Conservation (phyloP, 1,139 yeast genomes). For the Torulaspora pretoriensis region DNA sequence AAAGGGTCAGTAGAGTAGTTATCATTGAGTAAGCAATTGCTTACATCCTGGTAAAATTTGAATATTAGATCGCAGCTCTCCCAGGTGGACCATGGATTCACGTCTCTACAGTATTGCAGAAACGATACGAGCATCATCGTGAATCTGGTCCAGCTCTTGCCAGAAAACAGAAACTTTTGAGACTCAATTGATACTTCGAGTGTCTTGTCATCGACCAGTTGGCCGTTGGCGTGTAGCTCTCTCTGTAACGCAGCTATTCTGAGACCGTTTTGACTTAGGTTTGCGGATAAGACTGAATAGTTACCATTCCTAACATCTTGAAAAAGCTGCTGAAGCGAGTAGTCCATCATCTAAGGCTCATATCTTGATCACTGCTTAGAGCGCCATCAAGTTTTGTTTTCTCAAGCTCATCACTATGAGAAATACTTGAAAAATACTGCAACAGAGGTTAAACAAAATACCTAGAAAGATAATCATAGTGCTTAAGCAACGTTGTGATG, state of each 20-base stretch:
- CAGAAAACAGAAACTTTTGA: conserved; percentile 20
- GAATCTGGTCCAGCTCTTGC: conserved; percentile 31
- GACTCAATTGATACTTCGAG: conserved; percentile 26
- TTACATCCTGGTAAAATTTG: conserved; percentile 30
- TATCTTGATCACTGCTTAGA: neutral
- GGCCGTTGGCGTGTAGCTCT: conserved; percentile 17
- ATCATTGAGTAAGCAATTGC: conserved; percentile 32
- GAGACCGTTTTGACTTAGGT: conserved; percentile 25
- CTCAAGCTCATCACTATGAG: neutral
- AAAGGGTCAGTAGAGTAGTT: conserved; percentile 29
- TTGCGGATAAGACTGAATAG: conserved; percentile 12
- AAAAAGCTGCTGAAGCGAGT: conserved; percentile 14
- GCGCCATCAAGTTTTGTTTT: neutral
- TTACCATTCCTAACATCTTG: conserved; percentile 14
- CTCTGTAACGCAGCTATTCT: conserved; percentile 29
- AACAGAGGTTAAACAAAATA: neutral
- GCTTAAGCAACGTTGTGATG: conserved; percentile 2
- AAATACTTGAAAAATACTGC: neutral
- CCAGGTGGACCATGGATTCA: conserved; percentile 36
- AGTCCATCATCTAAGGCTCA: conserved; percentile 8
- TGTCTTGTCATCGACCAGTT: conserved; percentile 14
- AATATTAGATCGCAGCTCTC: conserved; percentile 32
- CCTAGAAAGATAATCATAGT: neutral
- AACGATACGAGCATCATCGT: conserved; percentile 30
- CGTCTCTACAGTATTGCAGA: conserved; percentile 29